Evolutionary conservation across 73 alveolate genomes (phyloP).

Genomic region (Paramecium pentaurelia): DNA sequence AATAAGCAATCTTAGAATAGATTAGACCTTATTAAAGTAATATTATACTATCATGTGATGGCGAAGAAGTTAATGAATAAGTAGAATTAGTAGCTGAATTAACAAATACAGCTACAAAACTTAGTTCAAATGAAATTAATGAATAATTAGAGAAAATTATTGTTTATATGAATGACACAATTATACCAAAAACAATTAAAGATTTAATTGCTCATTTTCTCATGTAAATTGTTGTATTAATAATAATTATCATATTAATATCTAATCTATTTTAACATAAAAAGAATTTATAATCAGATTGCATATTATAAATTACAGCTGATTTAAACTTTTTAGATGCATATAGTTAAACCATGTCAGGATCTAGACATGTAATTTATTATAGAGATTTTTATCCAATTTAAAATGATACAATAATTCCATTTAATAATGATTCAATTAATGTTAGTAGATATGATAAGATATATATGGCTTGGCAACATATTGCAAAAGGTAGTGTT

Average conservation of each 20-base stretch:
- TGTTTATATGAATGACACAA: background rate
- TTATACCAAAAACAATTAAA: background rate
- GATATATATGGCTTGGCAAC: background rate
- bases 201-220: background rate
- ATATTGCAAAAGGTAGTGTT: background rate
- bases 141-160: background rate
- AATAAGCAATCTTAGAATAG: background rate
- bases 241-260: background rate
- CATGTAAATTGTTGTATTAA: background rate
- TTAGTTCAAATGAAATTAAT: background rate
- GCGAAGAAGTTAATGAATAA: background rate
- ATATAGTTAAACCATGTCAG: background rate
- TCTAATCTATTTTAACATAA: background rate
- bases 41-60: background rate
- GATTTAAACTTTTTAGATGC: conserved; percentile 27
- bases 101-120: background rate
- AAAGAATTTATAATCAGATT: background rate
- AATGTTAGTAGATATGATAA: background rate
- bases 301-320: background rate
- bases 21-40: background rate
- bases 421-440: background rate
- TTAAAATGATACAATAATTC: background rate
- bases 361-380: background rate
- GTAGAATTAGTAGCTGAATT: background rate
- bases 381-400: conserved; percentile 7